phyloP scores from a whole-genome alignment of 805 yeast species.

The Pichia pseudocactophila region DNA sequence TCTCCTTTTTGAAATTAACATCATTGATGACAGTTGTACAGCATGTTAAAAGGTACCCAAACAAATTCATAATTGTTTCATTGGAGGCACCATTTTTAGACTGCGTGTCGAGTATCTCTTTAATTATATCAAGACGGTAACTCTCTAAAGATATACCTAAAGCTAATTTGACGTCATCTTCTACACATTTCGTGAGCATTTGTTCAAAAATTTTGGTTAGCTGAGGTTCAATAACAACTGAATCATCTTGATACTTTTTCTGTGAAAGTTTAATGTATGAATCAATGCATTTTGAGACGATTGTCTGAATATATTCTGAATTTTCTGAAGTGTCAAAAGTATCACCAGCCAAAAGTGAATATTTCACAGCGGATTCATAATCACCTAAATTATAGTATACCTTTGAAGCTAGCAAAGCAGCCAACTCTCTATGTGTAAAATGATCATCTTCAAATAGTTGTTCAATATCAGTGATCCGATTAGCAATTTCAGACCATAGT shows the following conservation, averaged over 20 bases:
- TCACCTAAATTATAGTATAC: conserved; percentile 89
- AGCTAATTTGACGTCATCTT: conserved; percentile 65
- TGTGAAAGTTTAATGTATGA: conserved; percentile 64
- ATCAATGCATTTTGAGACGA: conserved; percentile 87
- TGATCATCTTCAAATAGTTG: conserved; percentile 78
- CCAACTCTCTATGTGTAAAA: conserved; percentile 63
- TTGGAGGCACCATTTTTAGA: conserved; percentile 32
- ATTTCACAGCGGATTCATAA: conserved; percentile 81
- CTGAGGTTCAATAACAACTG: conserved; percentile 43
- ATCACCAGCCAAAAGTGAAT: conserved; percentile 76
- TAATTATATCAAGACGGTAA: conserved; percentile 73
- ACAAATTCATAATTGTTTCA: conserved; percentile 43
- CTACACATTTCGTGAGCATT: conserved; percentile 77
- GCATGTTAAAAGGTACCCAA: conserved; percentile 69
- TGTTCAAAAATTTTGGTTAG: conserved; percentile 67
- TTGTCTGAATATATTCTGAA: conserved; percentile 86
- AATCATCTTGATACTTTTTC: conserved; percentile 29
- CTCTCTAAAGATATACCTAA: conserved; percentile 88
- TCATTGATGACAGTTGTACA: conserved; percentile 52
- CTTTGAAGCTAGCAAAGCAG: conserved; percentile 88
- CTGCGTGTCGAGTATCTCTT: conserved; percentile 38
- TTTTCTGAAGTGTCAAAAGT: conserved; percentile 66
- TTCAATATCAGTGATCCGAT: conserved; percentile 79
- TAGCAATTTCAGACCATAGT: conserved; percentile 96
- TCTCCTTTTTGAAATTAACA: conserved; percentile 56